phyloP scores from a whole-genome alignment of 2,329 filamentous ascomycete genomes.

The Aspergillus pseudotamarii region DNA sequence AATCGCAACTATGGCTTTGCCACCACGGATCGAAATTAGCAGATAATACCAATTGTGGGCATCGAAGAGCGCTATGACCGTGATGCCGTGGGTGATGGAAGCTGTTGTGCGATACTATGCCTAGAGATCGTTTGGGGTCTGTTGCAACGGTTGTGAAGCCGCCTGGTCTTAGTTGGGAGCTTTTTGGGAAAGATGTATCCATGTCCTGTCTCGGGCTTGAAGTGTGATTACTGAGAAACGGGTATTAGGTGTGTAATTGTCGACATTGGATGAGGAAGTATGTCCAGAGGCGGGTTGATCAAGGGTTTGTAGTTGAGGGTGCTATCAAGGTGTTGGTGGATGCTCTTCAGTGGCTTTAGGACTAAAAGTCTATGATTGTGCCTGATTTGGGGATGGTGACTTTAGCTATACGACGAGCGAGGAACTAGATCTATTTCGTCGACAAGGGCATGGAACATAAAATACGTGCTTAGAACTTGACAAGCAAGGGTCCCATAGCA shows the following conservation, averaged over 20 bases:
- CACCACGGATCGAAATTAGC: neutral
- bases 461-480: too few relatives aligned
- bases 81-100: neutral
- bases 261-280: conserved; percentile 5
- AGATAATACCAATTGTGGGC: neutral
- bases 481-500: too few relatives aligned
- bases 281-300: conserved; percentile 4
- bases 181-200: conserved; percentile 4
- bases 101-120: neutral
- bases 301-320: neutral
- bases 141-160: conserved; percentile 4
- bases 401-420: too few relatives aligned
- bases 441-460: too few relatives aligned
- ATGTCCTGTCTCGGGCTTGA: neutral
- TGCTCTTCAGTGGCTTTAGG: too few relatives aligned
- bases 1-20: conserved; percentile 15
- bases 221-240: neutral
- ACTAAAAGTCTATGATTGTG: too few relatives aligned
- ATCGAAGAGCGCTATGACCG: neutral
- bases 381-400: neutral
- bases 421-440: too few relatives aligned
- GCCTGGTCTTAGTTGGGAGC: conserved; percentile 1
- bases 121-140: conserved; percentile 5
- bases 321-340: neutral
- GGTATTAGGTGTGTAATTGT: conserved; percentile 3